These are phyloP conservation scores for Citrus sinensis DNA, from an alignment of 345 rosid species.

Conservation along the genomic window DNA sequence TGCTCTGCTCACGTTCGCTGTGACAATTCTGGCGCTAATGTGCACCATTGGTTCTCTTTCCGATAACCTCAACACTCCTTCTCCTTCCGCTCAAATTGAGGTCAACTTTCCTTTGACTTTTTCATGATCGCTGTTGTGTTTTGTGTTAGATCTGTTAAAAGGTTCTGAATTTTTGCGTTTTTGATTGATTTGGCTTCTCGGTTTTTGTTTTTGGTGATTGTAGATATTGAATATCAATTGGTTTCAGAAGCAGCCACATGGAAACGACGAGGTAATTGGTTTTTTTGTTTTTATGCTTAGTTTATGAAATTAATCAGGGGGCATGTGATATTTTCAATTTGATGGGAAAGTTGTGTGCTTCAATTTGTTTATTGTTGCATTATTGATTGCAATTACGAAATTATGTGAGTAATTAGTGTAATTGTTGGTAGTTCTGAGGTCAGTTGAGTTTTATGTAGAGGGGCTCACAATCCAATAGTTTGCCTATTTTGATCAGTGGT, in stretches of 20 bases:
- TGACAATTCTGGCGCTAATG: slow-evolving; percentile 77
- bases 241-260: slow-evolving; percentile 82
- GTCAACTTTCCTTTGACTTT: slow-evolving; percentile 23
- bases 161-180: slow-evolving; percentile 9
- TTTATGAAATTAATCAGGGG: too few relatives aligned
- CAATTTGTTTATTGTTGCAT: not conserved
- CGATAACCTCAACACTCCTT: slow-evolving; percentile 77
- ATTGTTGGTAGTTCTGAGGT: not conserved
- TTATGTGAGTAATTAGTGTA: not conserved
- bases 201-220: slow-evolving; percentile 20
- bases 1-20: slow-evolving; percentile 75
- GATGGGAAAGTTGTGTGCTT: not conserved
- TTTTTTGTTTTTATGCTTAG: not conserved
- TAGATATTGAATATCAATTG: slow-evolving; percentile 86
- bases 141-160: not conserved
- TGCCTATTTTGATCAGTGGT: not conserved
- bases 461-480: not conserved
- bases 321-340: not conserved
- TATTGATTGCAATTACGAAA: not conserved
- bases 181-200: slow-evolving; percentile 13
- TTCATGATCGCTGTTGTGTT: not conserved
- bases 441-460: not conserved
- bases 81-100: slow-evolving; percentile 85
- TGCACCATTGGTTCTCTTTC: slow-evolving; percentile 84
- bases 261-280: slow-evolving; percentile 77